Conservation (phyloP, 139 green algal species). For the Gonium pectorale region DNA sequence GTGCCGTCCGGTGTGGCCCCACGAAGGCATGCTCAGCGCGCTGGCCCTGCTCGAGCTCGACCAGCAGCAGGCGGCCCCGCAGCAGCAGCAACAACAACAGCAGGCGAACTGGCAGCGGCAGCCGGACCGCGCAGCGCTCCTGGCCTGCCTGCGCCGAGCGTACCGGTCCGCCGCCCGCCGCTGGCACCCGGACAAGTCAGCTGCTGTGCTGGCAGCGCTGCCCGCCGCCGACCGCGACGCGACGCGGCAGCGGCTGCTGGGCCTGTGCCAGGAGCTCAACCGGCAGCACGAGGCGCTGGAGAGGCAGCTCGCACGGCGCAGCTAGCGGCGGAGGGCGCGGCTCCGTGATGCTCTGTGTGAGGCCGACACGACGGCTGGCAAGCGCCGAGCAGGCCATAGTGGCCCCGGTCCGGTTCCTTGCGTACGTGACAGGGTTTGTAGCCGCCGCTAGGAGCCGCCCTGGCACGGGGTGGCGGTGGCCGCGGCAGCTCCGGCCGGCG, state of each 20-base stretch:
- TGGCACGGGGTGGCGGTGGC: no score
- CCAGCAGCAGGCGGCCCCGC: neutral
- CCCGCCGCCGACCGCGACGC: neutral
- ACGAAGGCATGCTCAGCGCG: slow-evolving; percentile 3
- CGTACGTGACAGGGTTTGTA: no score
- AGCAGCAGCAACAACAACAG: neutral
- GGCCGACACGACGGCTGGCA: no score
- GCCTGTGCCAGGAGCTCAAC: slow-evolving; percentile 1
- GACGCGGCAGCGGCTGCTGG: neutral
- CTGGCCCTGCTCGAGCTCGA: neutral
- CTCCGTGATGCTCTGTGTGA: no score
- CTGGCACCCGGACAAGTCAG: slow-evolving; percentile 24
- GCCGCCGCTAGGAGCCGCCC: no score
- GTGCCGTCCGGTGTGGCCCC: no score
- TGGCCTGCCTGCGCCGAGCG: neutral
- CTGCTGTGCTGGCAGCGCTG: neutral
- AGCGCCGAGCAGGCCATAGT: no score
- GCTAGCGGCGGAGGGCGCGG: no score
- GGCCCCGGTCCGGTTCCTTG: no score
- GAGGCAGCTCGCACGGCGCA: neutral
- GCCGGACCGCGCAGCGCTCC: neutral
- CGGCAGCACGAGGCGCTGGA: slow-evolving; percentile 9
- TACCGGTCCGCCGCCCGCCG: neutral
- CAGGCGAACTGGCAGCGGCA: neutral
- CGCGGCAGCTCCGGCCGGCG: no score